Evolutionary conservation across 495 filamentous ascomycete genomes (phyloP).

Genomic region (Penicillium cinerascens): DNA sequence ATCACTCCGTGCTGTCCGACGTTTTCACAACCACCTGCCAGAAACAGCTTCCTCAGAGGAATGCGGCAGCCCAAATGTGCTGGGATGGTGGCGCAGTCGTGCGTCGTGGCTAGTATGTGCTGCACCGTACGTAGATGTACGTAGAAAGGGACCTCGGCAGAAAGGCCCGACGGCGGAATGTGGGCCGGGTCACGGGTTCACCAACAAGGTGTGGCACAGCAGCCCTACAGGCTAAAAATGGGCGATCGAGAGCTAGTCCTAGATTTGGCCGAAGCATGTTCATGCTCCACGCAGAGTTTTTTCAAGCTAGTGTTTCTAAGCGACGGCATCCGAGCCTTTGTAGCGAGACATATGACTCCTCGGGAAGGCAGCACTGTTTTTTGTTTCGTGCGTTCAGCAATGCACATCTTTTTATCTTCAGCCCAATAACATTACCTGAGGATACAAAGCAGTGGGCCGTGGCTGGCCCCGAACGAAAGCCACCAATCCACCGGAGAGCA

Average conservation of each 20-base stretch:
- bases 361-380: background rate
- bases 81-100: background rate
- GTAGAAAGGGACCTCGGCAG: background rate
- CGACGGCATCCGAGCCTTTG: background rate
- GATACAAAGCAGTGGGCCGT: background rate
- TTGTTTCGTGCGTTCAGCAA: background rate
- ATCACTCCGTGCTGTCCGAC: background rate
- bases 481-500: background rate
- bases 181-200: background rate
- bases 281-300: background rate
- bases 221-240: background rate
- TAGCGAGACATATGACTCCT: background rate
- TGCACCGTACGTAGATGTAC: too few species aligned
- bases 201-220: background rate
- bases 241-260: background rate
- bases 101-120: too few species aligned
- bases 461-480: background rate
- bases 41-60: background rate
- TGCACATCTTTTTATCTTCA: background rate
- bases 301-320: background rate
- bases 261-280: background rate
- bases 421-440: background rate
- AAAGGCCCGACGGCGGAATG: background rate
- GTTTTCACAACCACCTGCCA: background rate
- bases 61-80: background rate